Conservation (phyloP, 345 rosid genomes). For the Salix brachista region DNA sequence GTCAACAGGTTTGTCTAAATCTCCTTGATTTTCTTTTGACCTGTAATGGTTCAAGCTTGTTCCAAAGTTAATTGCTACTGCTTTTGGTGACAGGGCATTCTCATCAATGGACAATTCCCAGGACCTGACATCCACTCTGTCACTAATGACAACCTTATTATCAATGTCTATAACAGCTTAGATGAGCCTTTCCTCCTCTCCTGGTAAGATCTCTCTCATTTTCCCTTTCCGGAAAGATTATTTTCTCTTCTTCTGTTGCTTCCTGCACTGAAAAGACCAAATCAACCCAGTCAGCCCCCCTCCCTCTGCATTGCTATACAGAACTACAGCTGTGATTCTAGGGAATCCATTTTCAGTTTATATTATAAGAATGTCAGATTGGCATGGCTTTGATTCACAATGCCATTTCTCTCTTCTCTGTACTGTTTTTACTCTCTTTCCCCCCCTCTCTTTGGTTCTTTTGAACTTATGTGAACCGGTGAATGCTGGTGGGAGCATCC, state of each 20-base stretch:
- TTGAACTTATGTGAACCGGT: neutral
- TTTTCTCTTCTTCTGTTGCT: neutral
- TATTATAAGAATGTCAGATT: no score
- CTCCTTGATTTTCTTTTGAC: neutral
- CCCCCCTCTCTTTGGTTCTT: neutral
- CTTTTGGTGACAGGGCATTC: slow-evolving; percentile 19
- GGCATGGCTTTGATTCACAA: neutral
- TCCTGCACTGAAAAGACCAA: slow-evolving; percentile 14
- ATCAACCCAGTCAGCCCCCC: neutral
- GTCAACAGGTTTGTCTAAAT: slow-evolving; percentile 50
- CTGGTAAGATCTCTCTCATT: slow-evolving; percentile 17
- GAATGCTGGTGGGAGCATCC: neutral
- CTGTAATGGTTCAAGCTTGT: neutral
- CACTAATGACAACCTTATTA: slow-evolving; percentile 31
- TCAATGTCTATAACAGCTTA: slow-evolving; percentile 31
- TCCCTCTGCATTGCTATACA: no score
- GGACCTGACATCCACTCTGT: slow-evolving; percentile 32
- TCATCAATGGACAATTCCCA: slow-evolving; percentile 32
- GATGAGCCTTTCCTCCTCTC: slow-evolving; percentile 30
- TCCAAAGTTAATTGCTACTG: neutral
- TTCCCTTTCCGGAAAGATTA: neutral
- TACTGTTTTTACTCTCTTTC: no score
- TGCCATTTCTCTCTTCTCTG: neutral
- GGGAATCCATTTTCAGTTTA: neutral
- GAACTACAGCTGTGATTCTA: neutral